Conservation (phyloP, 306 rosid species). For the Vigna unguiculata region DNA sequence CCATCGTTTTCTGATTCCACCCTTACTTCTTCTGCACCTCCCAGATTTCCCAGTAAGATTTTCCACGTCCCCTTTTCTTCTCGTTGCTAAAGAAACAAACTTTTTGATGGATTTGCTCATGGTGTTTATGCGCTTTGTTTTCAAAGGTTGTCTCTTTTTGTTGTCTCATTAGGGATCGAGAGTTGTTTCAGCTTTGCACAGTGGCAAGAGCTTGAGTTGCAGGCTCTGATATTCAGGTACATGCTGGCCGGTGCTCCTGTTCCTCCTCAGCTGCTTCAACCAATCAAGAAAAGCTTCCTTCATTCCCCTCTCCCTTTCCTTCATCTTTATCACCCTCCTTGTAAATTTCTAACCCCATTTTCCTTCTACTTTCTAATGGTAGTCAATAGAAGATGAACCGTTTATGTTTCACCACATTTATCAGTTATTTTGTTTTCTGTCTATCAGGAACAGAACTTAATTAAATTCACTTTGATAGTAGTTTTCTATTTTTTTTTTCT, state of each 20-base stretch:
- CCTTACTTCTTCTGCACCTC: not conserved
- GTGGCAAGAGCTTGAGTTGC: slow-evolving; percentile 30
- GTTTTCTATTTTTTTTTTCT: no score
- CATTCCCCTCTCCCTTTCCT: not conserved
- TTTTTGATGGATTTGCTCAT: not conserved
- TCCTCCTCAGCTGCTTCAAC: slow-evolving; percentile 3
- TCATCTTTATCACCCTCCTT: not conserved
- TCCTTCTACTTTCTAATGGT: not conserved
- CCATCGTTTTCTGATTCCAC: not conserved
- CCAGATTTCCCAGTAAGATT: not conserved
- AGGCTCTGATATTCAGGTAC: slow-evolving; percentile 3
- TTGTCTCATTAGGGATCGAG: not conserved
- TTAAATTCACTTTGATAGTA: not conserved
- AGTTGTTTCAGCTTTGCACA: slow-evolving; percentile 21
- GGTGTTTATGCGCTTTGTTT: not conserved
- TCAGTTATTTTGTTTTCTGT: not conserved
- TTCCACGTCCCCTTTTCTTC: not conserved
- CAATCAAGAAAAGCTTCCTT: not conserved
- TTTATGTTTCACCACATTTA: not conserved
- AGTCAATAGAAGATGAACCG: not conserved
- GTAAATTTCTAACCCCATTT: not conserved
- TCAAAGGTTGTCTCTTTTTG: not conserved
- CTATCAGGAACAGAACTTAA: not conserved
- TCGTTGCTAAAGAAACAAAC: not conserved
- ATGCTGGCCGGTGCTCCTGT: not conserved